Evolutionary conservation across 1,284 basidiomycete genomes (phyloP).

Genomic region (Serendipita sp.): DNA sequence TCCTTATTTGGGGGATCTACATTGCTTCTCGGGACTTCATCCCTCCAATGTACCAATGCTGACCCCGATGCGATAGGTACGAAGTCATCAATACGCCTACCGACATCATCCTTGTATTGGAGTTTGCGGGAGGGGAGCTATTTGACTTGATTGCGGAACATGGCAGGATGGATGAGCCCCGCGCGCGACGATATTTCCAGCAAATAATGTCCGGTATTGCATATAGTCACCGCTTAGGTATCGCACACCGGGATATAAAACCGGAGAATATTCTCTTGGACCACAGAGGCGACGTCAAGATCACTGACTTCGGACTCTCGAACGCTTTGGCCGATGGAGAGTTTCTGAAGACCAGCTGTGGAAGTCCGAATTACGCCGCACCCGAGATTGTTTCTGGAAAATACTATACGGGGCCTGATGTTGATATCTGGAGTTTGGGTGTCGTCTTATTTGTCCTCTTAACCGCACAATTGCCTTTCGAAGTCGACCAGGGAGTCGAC

Average conservation of each 20-base stretch:
- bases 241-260: constrained; percentile 91
- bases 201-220: constrained; percentile 93
- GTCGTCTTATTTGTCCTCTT: constrained; percentile 94
- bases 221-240: constrained; percentile 86
- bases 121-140: constrained; percentile 83
- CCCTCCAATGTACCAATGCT: constrained; percentile 11
- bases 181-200: constrained; percentile 85
- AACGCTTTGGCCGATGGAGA: constrained; percentile 92
- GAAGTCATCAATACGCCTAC: constrained; percentile 88
- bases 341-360: constrained; percentile 88
- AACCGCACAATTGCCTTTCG: constrained; percentile 82
- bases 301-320: constrained; percentile 88
- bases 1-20: constrained; percentile 10
- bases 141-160: constrained; percentile 92
- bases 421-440: constrained; percentile 95
- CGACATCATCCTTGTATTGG: constrained; percentile 92
- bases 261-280: constrained; percentile 80
- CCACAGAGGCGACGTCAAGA: constrained; percentile 61
- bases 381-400: constrained; percentile 90
- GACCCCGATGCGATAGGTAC: constrained; percentile 41
- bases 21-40: no score
- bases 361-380: constrained; percentile 91
- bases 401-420: constrained; percentile 87
- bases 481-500: constrained; percentile 59
- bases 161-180: constrained; percentile 73